These are phyloP conservation scores for Starmerella kuoi DNA, from an alignment of 805 yeast genomes.

Conservation along the genomic window DNA sequence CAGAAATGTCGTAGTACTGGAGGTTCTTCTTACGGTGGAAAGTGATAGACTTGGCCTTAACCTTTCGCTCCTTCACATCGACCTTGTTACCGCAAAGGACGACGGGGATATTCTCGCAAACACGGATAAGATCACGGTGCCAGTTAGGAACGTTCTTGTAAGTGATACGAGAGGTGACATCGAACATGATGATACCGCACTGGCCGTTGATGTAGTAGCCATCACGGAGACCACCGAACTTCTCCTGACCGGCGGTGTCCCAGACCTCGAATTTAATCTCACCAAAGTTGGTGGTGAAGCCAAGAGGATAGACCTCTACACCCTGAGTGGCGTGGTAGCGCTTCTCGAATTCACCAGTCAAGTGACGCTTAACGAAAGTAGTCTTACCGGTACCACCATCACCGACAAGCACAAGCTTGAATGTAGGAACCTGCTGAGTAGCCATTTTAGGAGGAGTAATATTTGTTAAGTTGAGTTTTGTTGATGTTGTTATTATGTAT, in stretches of 20 bases:
- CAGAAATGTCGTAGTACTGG: conserved; percentile 98
- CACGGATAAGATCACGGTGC: conserved; percentile 99
- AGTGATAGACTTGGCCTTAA: conserved; percentile 98
- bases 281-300: conserved; percentile 96
- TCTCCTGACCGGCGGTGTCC: conserved; percentile 99
- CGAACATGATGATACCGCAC: conserved; percentile 99
- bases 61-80: conserved; percentile 99
- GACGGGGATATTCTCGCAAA: conserved; percentile 98
- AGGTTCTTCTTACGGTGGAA: conserved; percentile 99
- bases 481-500: neutral
- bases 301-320: conserved; percentile 98
- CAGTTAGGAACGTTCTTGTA: conserved; percentile 99
- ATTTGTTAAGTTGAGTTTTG: conserved; percentile 5
- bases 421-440: conserved; percentile 62
- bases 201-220: conserved; percentile 99
- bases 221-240: conserved; percentile 98
- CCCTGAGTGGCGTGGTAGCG: conserved; percentile 98
- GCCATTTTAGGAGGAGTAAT: conserved; percentile 23
- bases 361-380: conserved; percentile 98
- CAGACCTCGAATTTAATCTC: conserved; percentile 98
- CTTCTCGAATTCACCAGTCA: conserved; percentile 97
- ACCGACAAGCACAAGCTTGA: conserved; percentile 97
- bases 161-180: conserved; percentile 97
- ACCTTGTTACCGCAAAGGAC: conserved; percentile 99
- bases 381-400: conserved; percentile 99